Evolutionary conservation across 176 grass and related monocot genomes (phyloP).

Genomic region (Otatea glauca): DNA sequence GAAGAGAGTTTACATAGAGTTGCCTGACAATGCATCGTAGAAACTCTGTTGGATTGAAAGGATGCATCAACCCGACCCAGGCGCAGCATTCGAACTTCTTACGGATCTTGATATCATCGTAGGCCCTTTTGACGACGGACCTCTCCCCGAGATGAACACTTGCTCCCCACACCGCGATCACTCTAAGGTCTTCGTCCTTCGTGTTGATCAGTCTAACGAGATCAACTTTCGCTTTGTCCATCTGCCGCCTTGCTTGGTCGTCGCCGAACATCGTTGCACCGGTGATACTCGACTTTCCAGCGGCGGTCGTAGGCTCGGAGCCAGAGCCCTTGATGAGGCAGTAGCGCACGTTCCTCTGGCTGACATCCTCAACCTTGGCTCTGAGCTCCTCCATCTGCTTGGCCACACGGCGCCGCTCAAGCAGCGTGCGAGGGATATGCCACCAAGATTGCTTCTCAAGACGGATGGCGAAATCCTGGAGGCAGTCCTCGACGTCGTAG

Average conservation of each 20-base stretch:
- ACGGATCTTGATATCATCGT: not conserved
- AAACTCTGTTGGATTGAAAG: constrained; percentile 1
- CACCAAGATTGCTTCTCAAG: not conserved
- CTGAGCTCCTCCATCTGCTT: not conserved
- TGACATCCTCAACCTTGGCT: constrained; percentile 22
- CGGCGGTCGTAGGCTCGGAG: not conserved
- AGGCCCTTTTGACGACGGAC: not conserved
- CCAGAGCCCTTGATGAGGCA: not conserved
- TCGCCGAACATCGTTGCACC: not conserved
- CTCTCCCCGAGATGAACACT: not conserved
- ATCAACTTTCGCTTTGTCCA: fast-evolving
- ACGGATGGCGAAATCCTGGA: not conserved
- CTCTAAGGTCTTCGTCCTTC: not conserved
- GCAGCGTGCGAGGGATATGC: not conserved
- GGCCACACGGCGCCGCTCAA: not conserved
- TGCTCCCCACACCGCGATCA: constrained; percentile 22
- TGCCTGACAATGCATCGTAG: not conserved
- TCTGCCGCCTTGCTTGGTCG: not conserved
- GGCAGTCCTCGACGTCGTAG: constrained; percentile 49
- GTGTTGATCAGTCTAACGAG: not conserved
- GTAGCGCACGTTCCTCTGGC: constrained; percentile 24
- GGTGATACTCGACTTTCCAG: not conserved
- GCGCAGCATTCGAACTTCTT: not conserved
- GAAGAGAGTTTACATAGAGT: not conserved
- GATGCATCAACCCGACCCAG: constrained; percentile 24